phyloP scores from a whole-genome alignment of 208 protist species.

The Crithidia mellificae region DNA sequence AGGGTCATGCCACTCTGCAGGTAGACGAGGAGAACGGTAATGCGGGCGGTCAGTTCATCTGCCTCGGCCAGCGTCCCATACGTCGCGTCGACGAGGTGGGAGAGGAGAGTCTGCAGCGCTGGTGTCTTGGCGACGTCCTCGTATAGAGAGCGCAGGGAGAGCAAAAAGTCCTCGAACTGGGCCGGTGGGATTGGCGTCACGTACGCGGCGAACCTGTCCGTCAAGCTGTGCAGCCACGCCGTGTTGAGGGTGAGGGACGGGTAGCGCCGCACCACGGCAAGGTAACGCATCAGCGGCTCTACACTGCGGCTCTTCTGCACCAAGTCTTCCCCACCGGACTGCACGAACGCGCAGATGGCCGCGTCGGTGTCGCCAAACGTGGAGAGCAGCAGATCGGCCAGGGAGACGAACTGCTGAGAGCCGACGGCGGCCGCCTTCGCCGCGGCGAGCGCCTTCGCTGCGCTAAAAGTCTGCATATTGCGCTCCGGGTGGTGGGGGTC shows the following conservation, averaged over 20 bases:
- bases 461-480: conserved; percentile 17
- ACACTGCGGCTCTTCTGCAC: conserved; percentile 28
- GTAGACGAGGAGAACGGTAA: conserved; percentile 70
- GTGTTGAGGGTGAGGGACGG: conserved; percentile 34
- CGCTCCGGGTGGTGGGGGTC: conserved; percentile 28
- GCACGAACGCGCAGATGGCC: conserved; percentile 53
- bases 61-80: conserved; percentile 31
- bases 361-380: conserved; percentile 56
- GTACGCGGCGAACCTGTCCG: conserved; percentile 30
- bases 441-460: conserved; percentile 59
- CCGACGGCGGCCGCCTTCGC: conserved; percentile 60
- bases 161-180: conserved; percentile 63
- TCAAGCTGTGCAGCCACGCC: conserved; percentile 65
- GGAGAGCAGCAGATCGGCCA: conserved; percentile 61
- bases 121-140: conserved; percentile 55
- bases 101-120: conserved; percentile 59
- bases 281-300: conserved; percentile 51
- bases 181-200: conserved; percentile 7
- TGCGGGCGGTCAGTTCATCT: conserved; percentile 53
- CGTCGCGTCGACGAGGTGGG: conserved; percentile 35
- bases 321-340: conserved; percentile 55
- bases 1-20: conserved; percentile 71
- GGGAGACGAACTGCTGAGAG: conserved; percentile 72
- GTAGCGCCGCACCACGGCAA: conserved; percentile 52
- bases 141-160: conserved; percentile 65